Conservation (phyloP, 257 asterid genomes). For the Gardenia jasminoides region DNA sequence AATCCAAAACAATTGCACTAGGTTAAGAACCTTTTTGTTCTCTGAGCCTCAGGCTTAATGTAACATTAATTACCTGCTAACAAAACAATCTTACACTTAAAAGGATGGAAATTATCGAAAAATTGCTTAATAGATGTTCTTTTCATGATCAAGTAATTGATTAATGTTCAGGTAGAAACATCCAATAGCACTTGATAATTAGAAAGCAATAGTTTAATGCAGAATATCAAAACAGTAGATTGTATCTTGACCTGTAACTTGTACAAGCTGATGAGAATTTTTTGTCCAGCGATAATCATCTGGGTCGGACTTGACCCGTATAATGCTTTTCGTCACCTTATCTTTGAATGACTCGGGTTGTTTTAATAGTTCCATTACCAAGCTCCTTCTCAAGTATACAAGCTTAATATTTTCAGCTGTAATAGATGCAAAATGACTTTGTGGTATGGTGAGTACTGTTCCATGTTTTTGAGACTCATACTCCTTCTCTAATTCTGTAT, state of each 20-base stretch:
- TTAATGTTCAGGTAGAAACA: conserved; percentile 1
- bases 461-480: conserved; percentile 25
- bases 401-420: conserved; percentile 65
- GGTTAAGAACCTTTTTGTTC: background rate
- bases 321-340: conserved; percentile 71
- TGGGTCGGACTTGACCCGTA: conserved; percentile 53
- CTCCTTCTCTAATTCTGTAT: conserved; percentile 26
- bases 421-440: conserved; percentile 54
- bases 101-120: background rate
- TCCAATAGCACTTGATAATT: background rate
- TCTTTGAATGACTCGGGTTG: conserved; percentile 57
- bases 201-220: conserved; percentile 21
- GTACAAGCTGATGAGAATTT: conserved; percentile 56
- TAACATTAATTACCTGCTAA: background rate
- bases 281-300: conserved; percentile 33
- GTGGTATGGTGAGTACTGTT: conserved; percentile 19
- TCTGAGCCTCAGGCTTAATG: background rate
- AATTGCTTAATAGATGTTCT: background rate
- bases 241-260: conserved; percentile 62
- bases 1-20: background rate
- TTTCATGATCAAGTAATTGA: background rate
- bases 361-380: conserved; percentile 53
- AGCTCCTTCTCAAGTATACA: conserved; percentile 65
- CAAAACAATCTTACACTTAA: background rate
- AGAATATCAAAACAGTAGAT: conserved; percentile 1